A percentile compares a stretch with the other conserved stretches of the same genome.
These are phyloP conservation scores for Rhodotorula sp. DNA, from an alignment of 1,284 basidiomycete genomes.

Conservation along the genomic window DNA sequence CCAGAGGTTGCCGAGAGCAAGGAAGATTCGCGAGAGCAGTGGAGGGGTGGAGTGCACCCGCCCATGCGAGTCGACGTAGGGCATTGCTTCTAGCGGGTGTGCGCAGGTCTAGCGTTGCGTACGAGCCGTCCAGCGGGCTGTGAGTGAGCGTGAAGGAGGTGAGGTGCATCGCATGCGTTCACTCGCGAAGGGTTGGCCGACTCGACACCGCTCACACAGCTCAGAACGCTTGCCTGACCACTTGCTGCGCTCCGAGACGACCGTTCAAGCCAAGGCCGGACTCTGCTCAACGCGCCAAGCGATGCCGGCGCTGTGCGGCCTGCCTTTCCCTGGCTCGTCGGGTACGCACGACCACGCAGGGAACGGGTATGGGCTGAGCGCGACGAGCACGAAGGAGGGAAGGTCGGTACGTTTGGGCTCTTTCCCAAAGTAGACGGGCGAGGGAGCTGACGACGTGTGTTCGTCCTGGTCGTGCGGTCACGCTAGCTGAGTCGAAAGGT, in stretches of 20 bases:
- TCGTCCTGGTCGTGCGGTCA: no score
- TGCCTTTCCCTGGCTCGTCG: background rate
- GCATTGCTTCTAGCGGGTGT: background rate
- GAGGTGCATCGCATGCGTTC: background rate
- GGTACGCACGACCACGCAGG: background rate
- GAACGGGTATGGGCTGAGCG: background rate
- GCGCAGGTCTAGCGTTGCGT: no score
- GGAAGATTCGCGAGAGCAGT: background rate
- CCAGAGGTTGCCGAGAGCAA: background rate
- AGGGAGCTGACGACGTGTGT: no score
- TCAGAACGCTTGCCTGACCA: no score
- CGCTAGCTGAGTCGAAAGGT: conserved; percentile 11
- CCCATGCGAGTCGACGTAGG: conserved; percentile 9
- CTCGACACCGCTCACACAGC: background rate
- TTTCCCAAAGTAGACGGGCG: no score
- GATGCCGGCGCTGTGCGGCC: conserved; percentile 15
- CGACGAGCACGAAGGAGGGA: no score
- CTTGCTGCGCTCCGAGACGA: no score
- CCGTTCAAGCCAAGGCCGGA: no score
- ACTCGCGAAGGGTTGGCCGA: no score
- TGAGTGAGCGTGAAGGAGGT: background rate
- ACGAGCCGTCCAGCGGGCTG: background rate
- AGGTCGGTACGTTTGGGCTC: no score
- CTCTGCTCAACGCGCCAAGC: background rate
- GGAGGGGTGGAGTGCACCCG: background rate